Conservation (phyloP, 257 asterid genomes). For the Capsicum chinense region DNA sequence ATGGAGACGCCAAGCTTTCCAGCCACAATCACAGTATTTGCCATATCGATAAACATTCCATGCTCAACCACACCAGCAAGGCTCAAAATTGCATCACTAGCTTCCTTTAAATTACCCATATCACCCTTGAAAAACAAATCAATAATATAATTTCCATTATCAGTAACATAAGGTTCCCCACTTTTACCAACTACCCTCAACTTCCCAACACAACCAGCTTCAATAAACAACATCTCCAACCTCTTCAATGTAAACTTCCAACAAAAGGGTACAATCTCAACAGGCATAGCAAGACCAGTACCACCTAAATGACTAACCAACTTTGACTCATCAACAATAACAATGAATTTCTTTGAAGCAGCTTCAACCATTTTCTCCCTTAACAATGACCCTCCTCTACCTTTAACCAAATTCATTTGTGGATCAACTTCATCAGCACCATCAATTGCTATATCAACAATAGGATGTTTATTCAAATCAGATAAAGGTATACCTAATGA, state of each 20-base stretch:
- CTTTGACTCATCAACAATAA: conserved; percentile 53
- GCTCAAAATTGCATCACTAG: conserved; percentile 55
- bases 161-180: conserved; percentile 42
- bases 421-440: conserved; percentile 61
- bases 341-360: conserved; percentile 46
- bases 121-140: conserved; percentile 49
- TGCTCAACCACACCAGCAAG: conserved; percentile 59
- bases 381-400: conserved; percentile 53
- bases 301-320: conserved; percentile 46
- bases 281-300: conserved; percentile 55
- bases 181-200: conserved; percentile 32
- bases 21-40: conserved; percentile 51
- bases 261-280: conserved; percentile 52
- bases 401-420: conserved; percentile 51
- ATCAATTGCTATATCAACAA: conserved; percentile 49
- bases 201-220: conserved; percentile 47
- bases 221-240: conserved; percentile 53
- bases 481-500: conserved; percentile 43
- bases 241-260: conserved; percentile 43
- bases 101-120: conserved; percentile 49
- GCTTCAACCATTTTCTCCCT: conserved; percentile 54
- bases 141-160: conserved; percentile 48
- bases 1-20: conserved; percentile 46
- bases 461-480: conserved; percentile 43
- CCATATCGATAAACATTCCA: conserved; percentile 57